Conservation (phyloP, 164 flowering plant genomes). For the Euptelea pleiosperma region DNA sequence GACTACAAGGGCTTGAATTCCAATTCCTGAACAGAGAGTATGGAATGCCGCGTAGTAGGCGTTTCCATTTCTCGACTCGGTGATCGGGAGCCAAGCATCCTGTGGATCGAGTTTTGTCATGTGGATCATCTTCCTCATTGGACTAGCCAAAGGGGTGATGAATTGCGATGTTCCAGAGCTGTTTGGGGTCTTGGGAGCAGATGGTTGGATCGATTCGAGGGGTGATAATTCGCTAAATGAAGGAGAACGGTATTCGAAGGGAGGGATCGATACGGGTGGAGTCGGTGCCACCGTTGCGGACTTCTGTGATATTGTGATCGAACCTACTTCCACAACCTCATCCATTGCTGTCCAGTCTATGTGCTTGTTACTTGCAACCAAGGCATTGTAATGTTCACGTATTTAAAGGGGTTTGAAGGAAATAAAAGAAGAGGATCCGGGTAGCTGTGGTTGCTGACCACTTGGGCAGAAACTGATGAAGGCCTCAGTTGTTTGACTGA, state of each 20-base stretch:
- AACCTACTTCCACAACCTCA: too few species aligned
- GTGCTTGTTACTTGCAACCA: too few species aligned
- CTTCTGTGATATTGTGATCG: too few species aligned
- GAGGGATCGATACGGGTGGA: slow-evolving; percentile 22
- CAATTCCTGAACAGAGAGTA: slow-evolving; percentile 64
- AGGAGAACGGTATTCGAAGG: slow-evolving; percentile 16
- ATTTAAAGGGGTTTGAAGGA: too few species aligned
- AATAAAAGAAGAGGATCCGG: too few species aligned
- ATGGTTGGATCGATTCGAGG: background rate
- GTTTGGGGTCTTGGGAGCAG: slow-evolving; percentile 13
- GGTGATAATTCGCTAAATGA: slow-evolving; percentile 22
- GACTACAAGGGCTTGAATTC: slow-evolving; percentile 71
- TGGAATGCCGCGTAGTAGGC: slow-evolving; percentile 67
- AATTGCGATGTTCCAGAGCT: slow-evolving; percentile 19
- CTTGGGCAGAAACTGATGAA: too few species aligned
- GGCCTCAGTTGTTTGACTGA: too few species aligned
- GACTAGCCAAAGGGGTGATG: slow-evolving; percentile 46
- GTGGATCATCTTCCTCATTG: slow-evolving; percentile 52
- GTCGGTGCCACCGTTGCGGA: too few species aligned
- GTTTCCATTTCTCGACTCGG: slow-evolving; percentile 80
- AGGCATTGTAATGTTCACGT: too few species aligned
- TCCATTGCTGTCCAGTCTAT: too few species aligned
- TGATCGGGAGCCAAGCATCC: slow-evolving; percentile 82
- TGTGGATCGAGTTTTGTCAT: too few species aligned
- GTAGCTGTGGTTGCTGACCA: too few species aligned